These are phyloP conservation scores for Smithsoniella earleae DNA, from an alignment of 163 green algal genomes.

Conservation along the genomic window DNA sequence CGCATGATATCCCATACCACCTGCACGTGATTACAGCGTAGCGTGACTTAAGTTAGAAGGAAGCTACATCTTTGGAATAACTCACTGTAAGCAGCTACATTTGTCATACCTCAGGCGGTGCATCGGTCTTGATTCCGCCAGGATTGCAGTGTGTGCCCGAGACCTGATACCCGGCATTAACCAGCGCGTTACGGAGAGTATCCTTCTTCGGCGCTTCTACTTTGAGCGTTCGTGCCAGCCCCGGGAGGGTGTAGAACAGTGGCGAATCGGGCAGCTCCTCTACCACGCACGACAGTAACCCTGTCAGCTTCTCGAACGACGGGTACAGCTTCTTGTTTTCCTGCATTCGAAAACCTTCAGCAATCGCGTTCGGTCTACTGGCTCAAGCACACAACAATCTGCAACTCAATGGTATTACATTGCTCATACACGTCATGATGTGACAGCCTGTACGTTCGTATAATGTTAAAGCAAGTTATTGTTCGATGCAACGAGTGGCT, in stretches of 20 bases:
- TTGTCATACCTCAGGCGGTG: conserved; percentile 33
- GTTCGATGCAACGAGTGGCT: too few relatives aligned
- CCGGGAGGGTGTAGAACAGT: conserved; percentile 50
- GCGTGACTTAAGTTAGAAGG: not conserved
- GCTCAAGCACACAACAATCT: not conserved
- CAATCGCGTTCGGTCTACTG: not conserved
- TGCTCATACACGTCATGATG: not conserved
- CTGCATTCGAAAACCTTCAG: conserved; percentile 34
- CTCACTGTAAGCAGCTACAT: too few relatives aligned
- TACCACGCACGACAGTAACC: conserved; percentile 52
- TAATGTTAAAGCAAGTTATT: conserved; percentile 26
- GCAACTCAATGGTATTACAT: not conserved
- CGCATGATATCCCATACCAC: conserved; percentile 94
- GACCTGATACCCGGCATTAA: conserved; percentile 81
- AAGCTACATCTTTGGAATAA: too few relatives aligned
- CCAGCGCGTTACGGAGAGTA: conserved; percentile 72
- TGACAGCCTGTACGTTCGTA: too few relatives aligned
- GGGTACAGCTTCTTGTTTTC: conserved; percentile 43
- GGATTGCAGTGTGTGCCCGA: conserved; percentile 81
- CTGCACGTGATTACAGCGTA: too few relatives aligned
- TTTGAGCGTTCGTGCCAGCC: conserved; percentile 16
- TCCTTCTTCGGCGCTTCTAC: conserved; percentile 47
- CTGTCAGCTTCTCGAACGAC: conserved; percentile 56
- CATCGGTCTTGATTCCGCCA: conserved; percentile 89
- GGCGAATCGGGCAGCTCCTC: conserved; percentile 87